phyloP scores from a whole-genome alignment of 495 filamentous ascomycete genomes.

The Neurospora cerealis region DNA sequence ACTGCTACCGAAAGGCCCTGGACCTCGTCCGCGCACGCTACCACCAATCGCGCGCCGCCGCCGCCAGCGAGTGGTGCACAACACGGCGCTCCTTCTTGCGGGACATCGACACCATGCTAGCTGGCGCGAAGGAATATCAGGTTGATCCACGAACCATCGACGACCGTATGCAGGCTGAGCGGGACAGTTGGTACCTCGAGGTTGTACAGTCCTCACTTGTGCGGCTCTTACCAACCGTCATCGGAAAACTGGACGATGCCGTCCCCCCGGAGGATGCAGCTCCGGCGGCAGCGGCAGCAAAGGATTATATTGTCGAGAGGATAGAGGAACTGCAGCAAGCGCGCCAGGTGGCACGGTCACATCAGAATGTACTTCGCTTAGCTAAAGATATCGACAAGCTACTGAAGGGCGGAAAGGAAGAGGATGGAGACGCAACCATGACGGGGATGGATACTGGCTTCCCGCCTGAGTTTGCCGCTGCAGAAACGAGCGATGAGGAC shows the following conservation, averaged over 20 bases:
- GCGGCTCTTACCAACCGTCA: slow-evolving; percentile 13
- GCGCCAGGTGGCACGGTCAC: background rate
- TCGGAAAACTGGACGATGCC: slow-evolving; percentile 11
- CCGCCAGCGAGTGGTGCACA: slow-evolving; percentile 32
- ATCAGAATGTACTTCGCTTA: background rate
- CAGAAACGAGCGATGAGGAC: slow-evolving; percentile 7
- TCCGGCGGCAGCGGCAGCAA: slow-evolving; percentile 1
- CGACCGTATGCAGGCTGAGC: slow-evolving; percentile 30
- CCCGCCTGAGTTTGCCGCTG: slow-evolving; percentile 11
- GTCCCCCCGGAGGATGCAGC: slow-evolving; percentile 16
- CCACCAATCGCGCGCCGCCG: slow-evolving; percentile 9
- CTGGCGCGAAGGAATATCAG: slow-evolving; percentile 26
- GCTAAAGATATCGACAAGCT: slow-evolving; percentile 14
- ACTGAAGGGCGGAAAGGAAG: slow-evolving; percentile 4
- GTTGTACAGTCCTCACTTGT: slow-evolving; percentile 22
- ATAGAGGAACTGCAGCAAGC: slow-evolving; percentile 13
- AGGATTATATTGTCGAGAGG: slow-evolving; percentile 14
- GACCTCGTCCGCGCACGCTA: slow-evolving; percentile 28
- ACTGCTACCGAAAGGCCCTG: slow-evolving; percentile 29
- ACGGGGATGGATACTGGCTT: background rate
- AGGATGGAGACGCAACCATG: slow-evolving; percentile 3
- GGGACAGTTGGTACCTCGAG: slow-evolving; percentile 33
- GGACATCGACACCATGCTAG: slow-evolving; percentile 30
- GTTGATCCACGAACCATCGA: slow-evolving; percentile 28
- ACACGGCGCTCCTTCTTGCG: slow-evolving; percentile 27